Conservation (phyloP, 1,284 basidiomycete species). For the Abortiporus biennis region DNA sequence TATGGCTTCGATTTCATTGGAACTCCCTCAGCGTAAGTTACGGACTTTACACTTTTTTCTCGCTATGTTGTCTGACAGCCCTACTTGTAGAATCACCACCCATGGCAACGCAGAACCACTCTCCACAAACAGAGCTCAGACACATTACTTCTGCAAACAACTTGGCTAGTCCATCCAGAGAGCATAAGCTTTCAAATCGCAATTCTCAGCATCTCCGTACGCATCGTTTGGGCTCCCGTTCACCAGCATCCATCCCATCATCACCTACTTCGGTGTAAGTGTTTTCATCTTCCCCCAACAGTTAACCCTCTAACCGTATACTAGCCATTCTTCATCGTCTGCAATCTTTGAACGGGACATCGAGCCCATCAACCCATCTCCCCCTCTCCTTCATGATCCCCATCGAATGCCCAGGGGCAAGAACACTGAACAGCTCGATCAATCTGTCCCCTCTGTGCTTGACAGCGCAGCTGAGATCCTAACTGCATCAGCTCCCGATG, state of each 20-base stretch:
- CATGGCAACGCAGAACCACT: too few relatives aligned
- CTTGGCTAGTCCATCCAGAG: slow-evolving; percentile 31
- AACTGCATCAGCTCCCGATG: slow-evolving; percentile 33
- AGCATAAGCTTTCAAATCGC: slow-evolving; percentile 34
- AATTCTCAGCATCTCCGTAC: slow-evolving; percentile 40
- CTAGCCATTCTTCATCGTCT: slow-evolving; percentile 68
- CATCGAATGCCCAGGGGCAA: slow-evolving; percentile 69
- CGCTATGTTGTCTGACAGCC: too few relatives aligned
- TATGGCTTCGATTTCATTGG: too few relatives aligned
- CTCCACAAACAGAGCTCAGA: slow-evolving; percentile 34
- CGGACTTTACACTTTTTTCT: too few relatives aligned
- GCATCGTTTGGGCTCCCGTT: slow-evolving; percentile 48
- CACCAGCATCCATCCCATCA: slow-evolving; percentile 65
- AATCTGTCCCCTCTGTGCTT: slow-evolving; percentile 68
- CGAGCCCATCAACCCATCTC: slow-evolving; percentile 55
- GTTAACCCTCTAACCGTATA: neutral
- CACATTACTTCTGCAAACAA: slow-evolving; percentile 37
- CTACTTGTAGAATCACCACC: too few relatives aligned
- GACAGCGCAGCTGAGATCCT: slow-evolving; percentile 68
- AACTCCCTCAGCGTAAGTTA: too few relatives aligned
- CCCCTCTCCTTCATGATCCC: slow-evolving; percentile 47
- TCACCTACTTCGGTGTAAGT: slow-evolving; percentile 72
- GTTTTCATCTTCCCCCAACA: slow-evolving; percentile 7
- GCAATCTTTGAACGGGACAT: slow-evolving; percentile 83
- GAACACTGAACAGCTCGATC: slow-evolving; percentile 63